These are phyloP conservation scores for Lichina pygmaea DNA, from an alignment of 495 filamentous ascomycete genomes.

Conservation along the genomic window DNA sequence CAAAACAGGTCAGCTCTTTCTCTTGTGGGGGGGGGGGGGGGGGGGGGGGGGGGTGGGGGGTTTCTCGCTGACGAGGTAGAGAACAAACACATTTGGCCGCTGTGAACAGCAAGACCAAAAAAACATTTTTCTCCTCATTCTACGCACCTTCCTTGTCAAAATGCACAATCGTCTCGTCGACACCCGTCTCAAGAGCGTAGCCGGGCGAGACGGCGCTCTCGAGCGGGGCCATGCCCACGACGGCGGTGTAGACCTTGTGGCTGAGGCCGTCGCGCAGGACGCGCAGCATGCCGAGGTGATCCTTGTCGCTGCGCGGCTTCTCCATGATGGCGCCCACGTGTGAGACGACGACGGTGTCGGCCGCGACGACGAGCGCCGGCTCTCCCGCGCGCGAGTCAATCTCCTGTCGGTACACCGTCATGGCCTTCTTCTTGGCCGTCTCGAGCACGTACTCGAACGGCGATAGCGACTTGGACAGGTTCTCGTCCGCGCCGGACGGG, in stretches of 20 bases:
- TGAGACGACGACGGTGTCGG: constrained; percentile 75
- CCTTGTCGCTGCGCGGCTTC: constrained; percentile 58
- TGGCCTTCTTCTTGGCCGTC: constrained; percentile 61
- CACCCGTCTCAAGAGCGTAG: constrained; percentile 51
- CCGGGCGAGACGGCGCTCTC: constrained; percentile 52
- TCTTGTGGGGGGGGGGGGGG: not conserved
- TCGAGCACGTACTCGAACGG: constrained; percentile 77
- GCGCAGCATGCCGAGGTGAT: constrained; percentile 62
- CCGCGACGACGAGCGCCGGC: constrained; percentile 64
- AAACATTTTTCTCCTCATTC: not conserved
- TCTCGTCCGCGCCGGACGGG: constrained; percentile 54
- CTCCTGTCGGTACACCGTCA: constrained; percentile 45
- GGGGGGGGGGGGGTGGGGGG: not conserved
- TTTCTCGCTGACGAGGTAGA: not conserved
- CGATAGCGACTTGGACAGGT: constrained; percentile 52
- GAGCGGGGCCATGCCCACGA: constrained; percentile 56
- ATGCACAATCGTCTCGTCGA: constrained; percentile 67
- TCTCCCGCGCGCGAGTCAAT: constrained; percentile 36
- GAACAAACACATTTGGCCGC: not conserved
- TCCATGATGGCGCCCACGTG: constrained; percentile 52
- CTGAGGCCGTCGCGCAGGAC: constrained; percentile 40
- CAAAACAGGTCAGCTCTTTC: not conserved
- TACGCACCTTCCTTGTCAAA: constrained; percentile 31
- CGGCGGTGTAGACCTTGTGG: constrained; percentile 64
- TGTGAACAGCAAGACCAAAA: not conserved